Conservation (phyloP, 2,329 filamentous ascomycete genomes). For the Dactylellina haptotyla region DNA sequence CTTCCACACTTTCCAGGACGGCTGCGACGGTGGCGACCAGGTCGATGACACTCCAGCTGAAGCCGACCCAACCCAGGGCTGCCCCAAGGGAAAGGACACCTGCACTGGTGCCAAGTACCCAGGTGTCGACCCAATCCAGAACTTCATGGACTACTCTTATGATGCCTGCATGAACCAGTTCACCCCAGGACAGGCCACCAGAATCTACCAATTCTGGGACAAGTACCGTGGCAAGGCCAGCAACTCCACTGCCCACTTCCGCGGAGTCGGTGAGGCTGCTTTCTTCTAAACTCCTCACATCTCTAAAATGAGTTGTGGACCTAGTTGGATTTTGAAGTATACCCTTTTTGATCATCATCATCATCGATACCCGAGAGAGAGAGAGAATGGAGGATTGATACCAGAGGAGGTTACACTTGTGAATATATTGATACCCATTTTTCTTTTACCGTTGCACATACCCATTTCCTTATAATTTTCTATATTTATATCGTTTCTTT, state of each 20-base stretch:
- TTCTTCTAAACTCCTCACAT: constrained; percentile 27
- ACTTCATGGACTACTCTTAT: constrained; percentile 62
- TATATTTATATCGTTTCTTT: constrained; percentile 11
- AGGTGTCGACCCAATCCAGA: constrained; percentile 59
- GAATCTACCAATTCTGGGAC: constrained; percentile 63
- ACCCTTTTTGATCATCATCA: constrained; percentile 30
- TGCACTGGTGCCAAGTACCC: constrained; percentile 57
- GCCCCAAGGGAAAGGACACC: constrained; percentile 62
- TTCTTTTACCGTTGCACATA: constrained; percentile 26
- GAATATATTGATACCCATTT: constrained; percentile 35
- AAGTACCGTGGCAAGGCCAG: constrained; percentile 60
- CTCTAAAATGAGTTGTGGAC: constrained; percentile 6
- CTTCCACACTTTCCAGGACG: constrained; percentile 65
- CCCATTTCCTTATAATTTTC: constrained; percentile 10
- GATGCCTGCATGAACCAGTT: constrained; percentile 64
- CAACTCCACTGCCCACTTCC: constrained; percentile 17
- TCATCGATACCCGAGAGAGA: constrained; percentile 22
- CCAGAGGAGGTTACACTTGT: constrained; percentile 16
- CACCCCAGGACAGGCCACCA: constrained; percentile 62
- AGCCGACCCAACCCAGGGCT: constrained; percentile 59
- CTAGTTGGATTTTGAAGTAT: constrained; percentile 11
- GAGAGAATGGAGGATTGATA: constrained; percentile 12
- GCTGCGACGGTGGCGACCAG: constrained; percentile 62
- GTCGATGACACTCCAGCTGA: constrained; percentile 63
- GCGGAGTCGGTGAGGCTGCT: not conserved